Conservation (phyloP, 352 stramenopile genomes). For the Sclerospora graminicola region DNA sequence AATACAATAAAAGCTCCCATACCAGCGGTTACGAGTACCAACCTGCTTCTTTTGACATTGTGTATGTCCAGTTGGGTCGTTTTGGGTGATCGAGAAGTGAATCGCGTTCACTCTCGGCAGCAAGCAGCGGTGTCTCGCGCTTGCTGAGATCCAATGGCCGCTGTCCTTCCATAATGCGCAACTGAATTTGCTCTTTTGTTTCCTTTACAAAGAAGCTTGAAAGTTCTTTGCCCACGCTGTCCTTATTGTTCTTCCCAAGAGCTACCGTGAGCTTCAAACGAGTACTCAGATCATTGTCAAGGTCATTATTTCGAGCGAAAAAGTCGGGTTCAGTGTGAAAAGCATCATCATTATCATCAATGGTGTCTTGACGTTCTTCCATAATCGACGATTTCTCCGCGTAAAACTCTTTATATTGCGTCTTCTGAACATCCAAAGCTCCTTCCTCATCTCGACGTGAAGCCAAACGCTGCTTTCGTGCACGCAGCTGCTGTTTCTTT, state of each 20-base stretch:
- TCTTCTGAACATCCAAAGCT: slow-evolving; percentile 39
- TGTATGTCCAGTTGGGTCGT: slow-evolving; percentile 62
- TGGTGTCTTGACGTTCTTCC: slow-evolving; percentile 11
- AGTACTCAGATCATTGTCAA: slow-evolving; percentile 53
- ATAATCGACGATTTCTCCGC: slow-evolving; percentile 18
- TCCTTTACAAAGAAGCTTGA: slow-evolving; percentile 84
- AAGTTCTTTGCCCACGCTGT: slow-evolving; percentile 70
- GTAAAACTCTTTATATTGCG: slow-evolving; percentile 43
- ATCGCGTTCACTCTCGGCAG: slow-evolving; percentile 47
- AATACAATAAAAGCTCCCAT: neutral
- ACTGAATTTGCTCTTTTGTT: slow-evolving; percentile 79
- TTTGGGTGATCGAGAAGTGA: slow-evolving; percentile 63
- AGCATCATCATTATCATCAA: slow-evolving; percentile 23
- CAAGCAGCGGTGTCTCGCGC: slow-evolving; percentile 45
- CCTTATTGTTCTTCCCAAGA: slow-evolving; percentile 75
- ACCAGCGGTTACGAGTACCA: too few relatives aligned
- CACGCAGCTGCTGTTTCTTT: slow-evolving; percentile 78
- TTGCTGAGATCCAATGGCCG: slow-evolving; percentile 42
- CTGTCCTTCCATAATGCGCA: slow-evolving; percentile 79
- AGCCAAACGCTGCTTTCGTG: slow-evolving; percentile 68
- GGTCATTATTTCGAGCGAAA: slow-evolving; percentile 56
- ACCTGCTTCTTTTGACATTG: slow-evolving; percentile 79
- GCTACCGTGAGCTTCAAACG: slow-evolving; percentile 71
- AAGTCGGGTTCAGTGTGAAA: slow-evolving; percentile 49
- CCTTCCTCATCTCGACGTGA: slow-evolving; percentile 50